phyloP scores from a whole-genome alignment of 169 alveolate species.

The Condylostoma magnum region DNA sequence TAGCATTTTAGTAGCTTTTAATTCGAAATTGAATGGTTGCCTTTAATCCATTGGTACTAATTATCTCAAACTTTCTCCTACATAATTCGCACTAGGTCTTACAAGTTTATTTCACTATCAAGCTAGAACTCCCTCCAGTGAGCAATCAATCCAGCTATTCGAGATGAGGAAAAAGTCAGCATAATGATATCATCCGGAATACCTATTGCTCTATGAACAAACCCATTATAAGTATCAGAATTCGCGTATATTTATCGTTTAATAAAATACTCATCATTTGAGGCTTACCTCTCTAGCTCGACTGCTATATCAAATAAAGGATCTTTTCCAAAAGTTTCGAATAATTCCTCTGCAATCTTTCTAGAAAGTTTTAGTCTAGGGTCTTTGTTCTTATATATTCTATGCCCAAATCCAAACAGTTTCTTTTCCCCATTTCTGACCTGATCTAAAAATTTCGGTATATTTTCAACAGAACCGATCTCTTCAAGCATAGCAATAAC shows the following conservation, averaged over 20 bases:
- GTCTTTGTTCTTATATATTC: constrained; percentile 73
- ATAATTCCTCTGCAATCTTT: constrained; percentile 66
- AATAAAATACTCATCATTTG: constrained; percentile 63
- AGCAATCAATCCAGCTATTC: constrained; percentile 83
- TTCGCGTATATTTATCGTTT: constrained; percentile 70
- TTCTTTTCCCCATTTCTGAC: constrained; percentile 62
- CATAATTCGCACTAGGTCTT: constrained; percentile 70
- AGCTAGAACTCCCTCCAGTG: constrained; percentile 70
- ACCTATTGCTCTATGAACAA: constrained; percentile 74
- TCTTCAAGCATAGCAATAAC: constrained; percentile 73
- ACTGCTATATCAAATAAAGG: constrained; percentile 75
- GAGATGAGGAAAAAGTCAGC: constrained; percentile 69
- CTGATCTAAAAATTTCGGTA: constrained; percentile 63
- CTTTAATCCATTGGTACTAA: constrained; percentile 54
- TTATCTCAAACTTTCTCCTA: constrained; percentile 50
- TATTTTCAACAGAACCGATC: constrained; percentile 67
- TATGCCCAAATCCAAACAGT: constrained; percentile 77
- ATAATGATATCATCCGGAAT: constrained; percentile 79
- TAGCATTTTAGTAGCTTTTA: no score
- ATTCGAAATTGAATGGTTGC: constrained; percentile 17
- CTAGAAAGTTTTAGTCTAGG: constrained; percentile 73
- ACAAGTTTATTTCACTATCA: constrained; percentile 73
- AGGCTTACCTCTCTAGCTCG: constrained; percentile 70
- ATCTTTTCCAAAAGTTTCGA: constrained; percentile 68
- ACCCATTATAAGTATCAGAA: constrained; percentile 75